A percentile compares a stretch with the other conserved stretches of the same genome.
Evolutionary conservation across 352 stramenopile genomes (phyloP).

Genomic region (Pythium brachiatum): DNA sequence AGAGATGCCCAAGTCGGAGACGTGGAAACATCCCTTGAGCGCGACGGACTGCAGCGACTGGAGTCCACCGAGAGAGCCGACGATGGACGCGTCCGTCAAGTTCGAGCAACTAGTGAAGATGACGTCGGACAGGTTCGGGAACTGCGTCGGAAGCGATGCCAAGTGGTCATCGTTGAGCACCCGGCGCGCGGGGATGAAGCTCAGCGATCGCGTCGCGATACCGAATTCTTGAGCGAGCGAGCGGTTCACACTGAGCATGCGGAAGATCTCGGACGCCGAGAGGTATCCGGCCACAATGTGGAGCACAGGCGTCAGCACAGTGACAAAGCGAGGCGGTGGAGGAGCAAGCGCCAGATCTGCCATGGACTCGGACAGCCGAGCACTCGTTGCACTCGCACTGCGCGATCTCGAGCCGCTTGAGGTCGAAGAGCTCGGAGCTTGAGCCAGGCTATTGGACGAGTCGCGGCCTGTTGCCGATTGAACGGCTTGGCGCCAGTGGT

Average conservation of each 20-base stretch:
- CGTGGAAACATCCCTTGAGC: conserved; percentile 69
- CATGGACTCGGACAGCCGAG: neutral
- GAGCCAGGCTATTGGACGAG: neutral
- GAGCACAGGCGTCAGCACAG: conserved; percentile 36
- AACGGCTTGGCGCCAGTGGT: conserved; percentile 60
- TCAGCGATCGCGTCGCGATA: conserved; percentile 35
- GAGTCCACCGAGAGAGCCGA: conserved; percentile 35
- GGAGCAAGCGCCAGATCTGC: neutral
- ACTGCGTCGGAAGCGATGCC: conserved; percentile 35
- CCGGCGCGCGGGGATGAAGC: conserved; percentile 54
- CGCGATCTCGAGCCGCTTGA: conserved; percentile 8
- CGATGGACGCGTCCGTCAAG: conserved; percentile 49
- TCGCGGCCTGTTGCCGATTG: conserved; percentile 11
- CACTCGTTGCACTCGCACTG: conserved; percentile 3
- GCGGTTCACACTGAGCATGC: conserved; percentile 45
- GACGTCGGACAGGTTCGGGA: conserved; percentile 49
- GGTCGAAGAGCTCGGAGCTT: neutral
- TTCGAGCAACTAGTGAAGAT: conserved; percentile 62
- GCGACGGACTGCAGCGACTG: conserved; percentile 37
- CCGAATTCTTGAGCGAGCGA: conserved; percentile 44
- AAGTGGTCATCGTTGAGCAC: conserved; percentile 49
- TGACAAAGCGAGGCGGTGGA: conserved; percentile 14
- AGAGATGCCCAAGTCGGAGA: conserved; percentile 39
- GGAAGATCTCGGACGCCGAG: conserved; percentile 51
- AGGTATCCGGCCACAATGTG: conserved; percentile 48